Base-by-base conservation (phyloP, 2,329 filamentous ascomycete genomes). In the Aspergillus hortae region DNA sequence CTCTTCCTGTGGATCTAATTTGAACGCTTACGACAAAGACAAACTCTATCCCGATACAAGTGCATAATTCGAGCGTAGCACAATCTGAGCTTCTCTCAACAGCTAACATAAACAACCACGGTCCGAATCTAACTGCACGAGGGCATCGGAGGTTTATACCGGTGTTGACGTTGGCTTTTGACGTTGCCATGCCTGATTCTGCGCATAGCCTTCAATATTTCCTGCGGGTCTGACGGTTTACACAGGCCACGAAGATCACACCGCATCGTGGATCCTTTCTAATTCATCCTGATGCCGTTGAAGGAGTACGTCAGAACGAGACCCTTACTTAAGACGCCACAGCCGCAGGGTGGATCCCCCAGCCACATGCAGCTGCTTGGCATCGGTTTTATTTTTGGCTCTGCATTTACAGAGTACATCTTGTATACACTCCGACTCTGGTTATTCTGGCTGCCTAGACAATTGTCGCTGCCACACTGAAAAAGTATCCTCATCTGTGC, bases 321-420 rank as follows among this genome's bases (percentile, higher is more conserved):
- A 38, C 35, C 15, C 27, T n/a, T 7, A 38, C n/a, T 38, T n/a
- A 38, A 38, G 38, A 48, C 49, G 49, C 49, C 49, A 46, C 49
- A 47, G 36, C 12, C 46, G 46, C 17, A 10, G 32, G 45, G 44
- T 42, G 44, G 42, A 17, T 6, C 15, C 25, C 43, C 38, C 49
- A 51, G 49, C 49, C 49, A 51, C 49, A 43, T 11, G 38, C 38
- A 25, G 38, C 27, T 30, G n/a, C 46, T 48, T 48, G 46, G 46
- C 46, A 41, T 38, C n/a, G 21, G 17, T 2, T 40, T 46, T 35
- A 25, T 46, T 44, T 44, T 44, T 27, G 23, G 21, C 9, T 44
- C 6, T 43, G 10, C 27, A 30, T 11, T 30, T 10, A 9, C 19
- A 19, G 19, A 19, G 19, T 19, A 19, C 27, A 11, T 30, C 27